Conservation (phyloP, 495 filamentous ascomycete genomes). For the Poronia punctata region DNA sequence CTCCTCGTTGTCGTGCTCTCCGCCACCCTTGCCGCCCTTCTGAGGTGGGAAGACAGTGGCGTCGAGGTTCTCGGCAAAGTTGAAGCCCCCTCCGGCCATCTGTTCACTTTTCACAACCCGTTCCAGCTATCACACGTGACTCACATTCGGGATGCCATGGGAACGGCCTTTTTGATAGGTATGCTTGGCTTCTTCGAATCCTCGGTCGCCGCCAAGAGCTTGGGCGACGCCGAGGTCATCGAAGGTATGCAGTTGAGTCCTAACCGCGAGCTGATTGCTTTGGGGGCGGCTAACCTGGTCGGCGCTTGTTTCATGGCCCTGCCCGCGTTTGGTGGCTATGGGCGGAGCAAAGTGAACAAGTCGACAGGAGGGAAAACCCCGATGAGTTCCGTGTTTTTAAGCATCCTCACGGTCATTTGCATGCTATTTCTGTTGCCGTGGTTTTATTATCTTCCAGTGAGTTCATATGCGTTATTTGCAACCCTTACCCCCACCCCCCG, state of each 20-base stretch:
- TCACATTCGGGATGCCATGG: conserved; percentile 78
- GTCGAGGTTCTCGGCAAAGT: conserved; percentile 79
- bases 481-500: neutral
- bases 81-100: conserved; percentile 54
- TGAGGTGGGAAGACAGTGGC: conserved; percentile 73
- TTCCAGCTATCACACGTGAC: conserved; percentile 67
- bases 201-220: conserved; percentile 89
- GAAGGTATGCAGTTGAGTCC: conserved; percentile 75
- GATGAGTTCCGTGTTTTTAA: conserved; percentile 82
- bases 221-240: conserved; percentile 60
- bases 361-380: conserved; percentile 87
- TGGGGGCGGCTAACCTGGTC: conserved; percentile 82
- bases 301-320: conserved; percentile 88
- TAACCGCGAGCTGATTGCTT: conserved; percentile 89
- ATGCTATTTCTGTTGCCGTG: conserved; percentile 79
- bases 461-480: conserved; percentile 21
- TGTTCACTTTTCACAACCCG: conserved; percentile 81
- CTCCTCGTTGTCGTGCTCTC: conserved; percentile 86
- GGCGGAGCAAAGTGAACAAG: conserved; percentile 89
- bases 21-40: conserved; percentile 68
- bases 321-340: conserved; percentile 94
- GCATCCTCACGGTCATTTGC: conserved; percentile 70
- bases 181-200: conserved; percentile 97
- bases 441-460: conserved; percentile 87
- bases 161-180: conserved; percentile 88